Percentiles rank a stretch among this genome's conserved stretches.
Conservation (phyloP, 148 eudicot species). For the Amaranthus palmeri region DNA sequence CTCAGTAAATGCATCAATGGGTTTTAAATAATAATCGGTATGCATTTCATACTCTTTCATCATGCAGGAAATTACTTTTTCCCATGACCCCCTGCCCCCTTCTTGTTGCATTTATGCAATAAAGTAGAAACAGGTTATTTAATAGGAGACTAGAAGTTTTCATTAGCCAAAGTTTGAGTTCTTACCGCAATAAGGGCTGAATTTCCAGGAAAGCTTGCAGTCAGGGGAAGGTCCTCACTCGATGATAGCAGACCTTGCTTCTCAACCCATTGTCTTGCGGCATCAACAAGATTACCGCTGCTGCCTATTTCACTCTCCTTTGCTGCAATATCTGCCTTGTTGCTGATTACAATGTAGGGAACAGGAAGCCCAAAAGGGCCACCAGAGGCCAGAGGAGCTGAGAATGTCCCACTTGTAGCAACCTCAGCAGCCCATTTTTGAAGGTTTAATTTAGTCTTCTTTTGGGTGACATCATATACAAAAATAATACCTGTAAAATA, state of each 20-base stretch:
- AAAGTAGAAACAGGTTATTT: neutral
- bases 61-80: neutral
- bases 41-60: neutral
- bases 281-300: slow-evolving; percentile 92
- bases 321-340: slow-evolving; percentile 77
- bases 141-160: neutral
- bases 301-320: slow-evolving; percentile 65
- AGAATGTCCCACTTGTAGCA: slow-evolving; percentile 69
- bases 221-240: slow-evolving; percentile 74
- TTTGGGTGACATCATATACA: slow-evolving; percentile 81
- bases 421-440: slow-evolving; percentile 85
- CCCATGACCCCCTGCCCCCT: neutral
- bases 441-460: slow-evolving; percentile 71
- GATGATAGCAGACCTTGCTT: slow-evolving; percentile 86
- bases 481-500: slow-evolving; percentile 61
- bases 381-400: slow-evolving; percentile 71
- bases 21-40: neutral
- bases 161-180: slow-evolving; percentile 7
- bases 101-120: no score
- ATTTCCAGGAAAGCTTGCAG: slow-evolving; percentile 74
- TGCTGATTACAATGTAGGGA: slow-evolving; percentile 79
- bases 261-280: slow-evolving; percentile 89
- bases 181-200: slow-evolving; percentile 77
- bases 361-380: slow-evolving; percentile 92
- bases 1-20: no score